These are phyloP conservation scores for Boletus patriciae DNA, from an alignment of 768 basidiomycete genomes.

Conservation along the genomic window DNA sequence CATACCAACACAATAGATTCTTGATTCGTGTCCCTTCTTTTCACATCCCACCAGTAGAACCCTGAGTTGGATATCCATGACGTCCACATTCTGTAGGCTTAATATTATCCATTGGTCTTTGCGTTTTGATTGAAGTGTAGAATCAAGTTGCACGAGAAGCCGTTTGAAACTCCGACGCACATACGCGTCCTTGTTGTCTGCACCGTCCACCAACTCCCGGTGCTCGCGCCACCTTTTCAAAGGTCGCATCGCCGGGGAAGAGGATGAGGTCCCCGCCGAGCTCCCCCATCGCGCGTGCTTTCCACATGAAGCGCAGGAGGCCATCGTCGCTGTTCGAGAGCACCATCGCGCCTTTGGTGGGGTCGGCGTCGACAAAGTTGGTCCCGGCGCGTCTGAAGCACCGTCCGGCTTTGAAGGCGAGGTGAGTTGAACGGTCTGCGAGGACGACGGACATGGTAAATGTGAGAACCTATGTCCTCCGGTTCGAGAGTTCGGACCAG, in stretches of 20 bases:
- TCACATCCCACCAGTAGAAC: too few species aligned
- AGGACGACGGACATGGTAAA: slow-evolving; percentile 26
- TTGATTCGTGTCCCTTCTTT: too few species aligned
- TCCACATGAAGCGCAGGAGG: slow-evolving; percentile 78
- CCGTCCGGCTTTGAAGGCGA: slow-evolving; percentile 70
- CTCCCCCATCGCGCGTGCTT: slow-evolving; percentile 60
- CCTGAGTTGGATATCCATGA: too few species aligned
- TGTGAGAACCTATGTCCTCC: slow-evolving; percentile 74
- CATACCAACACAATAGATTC: too few species aligned
- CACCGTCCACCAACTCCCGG: slow-evolving; percentile 22
- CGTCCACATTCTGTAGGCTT: too few species aligned
- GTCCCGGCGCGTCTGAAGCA: slow-evolving; percentile 65
- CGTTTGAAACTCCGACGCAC: slow-evolving; percentile 23
- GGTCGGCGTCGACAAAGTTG: slow-evolving; percentile 64
- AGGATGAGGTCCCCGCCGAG: slow-evolving; percentile 82
- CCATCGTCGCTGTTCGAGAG: slow-evolving; percentile 72
- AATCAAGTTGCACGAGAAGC: too few species aligned
- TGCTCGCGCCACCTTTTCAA: slow-evolving; percentile 71
- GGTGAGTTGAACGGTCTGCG: slow-evolving; percentile 32
- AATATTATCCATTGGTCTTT: too few species aligned
- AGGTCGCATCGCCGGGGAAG: slow-evolving; percentile 83
- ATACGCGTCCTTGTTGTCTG: slow-evolving; percentile 12
- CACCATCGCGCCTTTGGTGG: slow-evolving; percentile 72
- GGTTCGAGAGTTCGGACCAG: slow-evolving; percentile 88
- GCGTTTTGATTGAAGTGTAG: too few species aligned